Conservation (phyloP, 495 filamentous ascomycete genomes). For the Thozetella sp. region DNA sequence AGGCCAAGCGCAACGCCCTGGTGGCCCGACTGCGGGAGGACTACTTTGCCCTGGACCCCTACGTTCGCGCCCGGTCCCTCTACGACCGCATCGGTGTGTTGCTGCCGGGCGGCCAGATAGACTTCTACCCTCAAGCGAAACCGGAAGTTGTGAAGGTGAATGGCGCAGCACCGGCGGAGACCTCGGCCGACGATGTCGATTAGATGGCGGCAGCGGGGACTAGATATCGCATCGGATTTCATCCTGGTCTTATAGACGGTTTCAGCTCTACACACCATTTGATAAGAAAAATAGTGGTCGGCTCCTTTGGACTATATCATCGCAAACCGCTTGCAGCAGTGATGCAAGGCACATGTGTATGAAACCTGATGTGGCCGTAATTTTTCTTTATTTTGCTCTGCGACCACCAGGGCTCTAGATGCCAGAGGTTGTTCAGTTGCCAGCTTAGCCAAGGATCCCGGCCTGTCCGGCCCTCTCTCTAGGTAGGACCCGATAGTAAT, state of each 20-base stretch:
- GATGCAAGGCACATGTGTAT: no score
- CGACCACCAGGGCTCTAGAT: no score
- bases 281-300: no score
- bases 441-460: no score
- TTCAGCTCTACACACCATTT: no score
- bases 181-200: conserved; percentile 56
- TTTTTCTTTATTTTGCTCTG: no score
- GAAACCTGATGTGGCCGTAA: no score
- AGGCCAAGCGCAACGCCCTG: conserved; percentile 50
- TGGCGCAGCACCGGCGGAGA: conserved; percentile 32
- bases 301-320: no score
- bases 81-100: conserved; percentile 79
- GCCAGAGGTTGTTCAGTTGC: no score
- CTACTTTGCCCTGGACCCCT: conserved; percentile 86
- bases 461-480: no score
- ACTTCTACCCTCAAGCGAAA: conserved; percentile 62
- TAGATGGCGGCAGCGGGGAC: conserved; percentile 21
- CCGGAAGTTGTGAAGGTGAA: conserved; percentile 22
- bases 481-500: no score
- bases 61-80: conserved; percentile 68
- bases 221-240: not conserved
- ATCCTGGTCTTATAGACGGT: not conserved
- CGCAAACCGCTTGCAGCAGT: no score
- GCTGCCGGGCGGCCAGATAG: conserved; percentile 61
- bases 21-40: conserved; percentile 65